A percentile compares a stretch with the other conserved stretches of the same genome.
Evolutionary conservation across 2,329 filamentous ascomycete species (phyloP).

Genomic region (Nemania sp.): DNA sequence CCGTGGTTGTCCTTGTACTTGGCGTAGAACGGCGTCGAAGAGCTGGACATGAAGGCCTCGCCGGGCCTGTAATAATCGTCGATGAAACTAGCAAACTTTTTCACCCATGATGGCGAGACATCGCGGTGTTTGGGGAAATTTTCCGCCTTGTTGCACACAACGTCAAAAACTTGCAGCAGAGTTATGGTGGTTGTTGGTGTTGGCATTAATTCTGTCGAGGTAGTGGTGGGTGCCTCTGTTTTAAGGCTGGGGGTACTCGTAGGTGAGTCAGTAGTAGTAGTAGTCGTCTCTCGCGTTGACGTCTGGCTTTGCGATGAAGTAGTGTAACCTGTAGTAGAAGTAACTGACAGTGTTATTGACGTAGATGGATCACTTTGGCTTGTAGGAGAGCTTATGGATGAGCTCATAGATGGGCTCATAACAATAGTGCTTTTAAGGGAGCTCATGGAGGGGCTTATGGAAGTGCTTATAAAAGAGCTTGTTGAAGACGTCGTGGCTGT

Average conservation of each 20-base stretch:
- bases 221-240: background rate
- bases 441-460: too few species aligned
- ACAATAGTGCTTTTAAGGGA: too few species aligned
- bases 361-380: too few species aligned
- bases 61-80: background rate
- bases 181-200: background rate
- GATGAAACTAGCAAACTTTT: background rate
- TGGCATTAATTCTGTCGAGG: background rate
- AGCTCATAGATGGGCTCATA: too few species aligned
- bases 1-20: background rate
- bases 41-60: background rate
- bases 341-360: too few species aligned
- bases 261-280: background rate
- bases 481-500: too few species aligned
- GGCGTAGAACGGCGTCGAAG: background rate
- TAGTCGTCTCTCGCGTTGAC: background rate
- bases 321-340: too few species aligned
- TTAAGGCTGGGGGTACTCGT: background rate
- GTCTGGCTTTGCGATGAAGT: background rate
- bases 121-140: background rate
- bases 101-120: background rate
- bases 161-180: background rate
- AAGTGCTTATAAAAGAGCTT: too few species aligned
- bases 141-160: background rate
- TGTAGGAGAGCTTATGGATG: too few species aligned